A percentile compares a stretch with the other conserved stretches of the same genome.
Conservation (phyloP, 371 early-diverging fungal genomes). For the Sporodiniella umbellata region DNA sequence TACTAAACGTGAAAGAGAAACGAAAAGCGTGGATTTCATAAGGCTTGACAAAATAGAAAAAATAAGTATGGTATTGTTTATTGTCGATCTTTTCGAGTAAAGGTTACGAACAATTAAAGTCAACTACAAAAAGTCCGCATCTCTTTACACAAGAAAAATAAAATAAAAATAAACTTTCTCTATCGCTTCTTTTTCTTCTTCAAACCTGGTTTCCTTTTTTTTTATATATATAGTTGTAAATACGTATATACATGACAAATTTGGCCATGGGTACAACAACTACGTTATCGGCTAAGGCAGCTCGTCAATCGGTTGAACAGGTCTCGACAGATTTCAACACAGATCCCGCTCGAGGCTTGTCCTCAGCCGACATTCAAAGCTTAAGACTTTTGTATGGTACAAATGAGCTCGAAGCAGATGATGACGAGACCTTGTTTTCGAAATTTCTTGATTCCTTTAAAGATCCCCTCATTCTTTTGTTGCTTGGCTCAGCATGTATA, state of each 20-base stretch:
- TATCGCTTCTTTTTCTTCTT: too few relatives aligned
- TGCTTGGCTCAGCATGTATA: constrained; percentile 85
- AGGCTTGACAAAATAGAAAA: too few relatives aligned
- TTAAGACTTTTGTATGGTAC: constrained; percentile 61
- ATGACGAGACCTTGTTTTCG: constrained; percentile 41
- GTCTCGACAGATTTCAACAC: constrained; percentile 54
- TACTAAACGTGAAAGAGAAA: too few relatives aligned
- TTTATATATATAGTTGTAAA: too few relatives aligned
- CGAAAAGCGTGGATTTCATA: too few relatives aligned
- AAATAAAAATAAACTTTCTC: too few relatives aligned
- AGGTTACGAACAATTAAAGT: too few relatives aligned
- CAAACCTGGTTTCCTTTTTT: too few relatives aligned
- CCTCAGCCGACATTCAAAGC: constrained; percentile 41
- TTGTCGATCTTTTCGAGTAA: too few relatives aligned
- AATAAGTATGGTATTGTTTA: too few relatives aligned
- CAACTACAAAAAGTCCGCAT: too few relatives aligned
- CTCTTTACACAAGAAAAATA: too few relatives aligned
- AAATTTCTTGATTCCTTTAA: constrained; percentile 43
- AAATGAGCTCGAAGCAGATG: constrained; percentile 46
- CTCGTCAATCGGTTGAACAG: constrained; percentile 55
- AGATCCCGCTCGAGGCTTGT: constrained; percentile 47
- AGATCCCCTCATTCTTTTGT: constrained; percentile 79
- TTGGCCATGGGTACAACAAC: constrained; percentile 4
- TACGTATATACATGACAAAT: not conserved
- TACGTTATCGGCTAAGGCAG: constrained; percentile 55